Evolutionary conservation across 2,329 filamentous ascomycete species (phyloP).

Genomic region (Sordariomycetes sp.): DNA sequence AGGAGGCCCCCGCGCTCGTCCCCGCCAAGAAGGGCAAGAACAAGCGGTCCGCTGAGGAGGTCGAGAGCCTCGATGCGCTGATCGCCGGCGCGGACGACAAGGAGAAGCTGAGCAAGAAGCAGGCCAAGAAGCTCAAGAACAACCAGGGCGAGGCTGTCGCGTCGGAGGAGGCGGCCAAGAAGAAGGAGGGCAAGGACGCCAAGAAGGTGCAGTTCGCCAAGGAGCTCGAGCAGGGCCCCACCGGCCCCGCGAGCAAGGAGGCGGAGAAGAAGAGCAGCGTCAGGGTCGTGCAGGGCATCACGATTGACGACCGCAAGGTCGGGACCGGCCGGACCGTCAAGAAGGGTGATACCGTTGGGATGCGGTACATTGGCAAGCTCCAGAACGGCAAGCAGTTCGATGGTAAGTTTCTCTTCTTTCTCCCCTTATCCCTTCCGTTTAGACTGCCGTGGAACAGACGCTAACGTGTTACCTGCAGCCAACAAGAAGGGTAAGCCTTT

Average conservation of each 20-base stretch:
- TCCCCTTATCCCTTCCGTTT: background rate
- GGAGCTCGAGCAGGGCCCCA: conserved; percentile 95
- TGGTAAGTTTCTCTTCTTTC: conserved; percentile 48
- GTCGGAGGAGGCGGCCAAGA: conserved; percentile 39
- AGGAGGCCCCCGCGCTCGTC: conserved; percentile 53
- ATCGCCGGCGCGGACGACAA: conserved; percentile 56
- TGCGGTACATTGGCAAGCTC: conserved; percentile 98
- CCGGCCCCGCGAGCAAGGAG: conserved; percentile 44
- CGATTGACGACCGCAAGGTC: conserved; percentile 87
- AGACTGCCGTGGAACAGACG: background rate
- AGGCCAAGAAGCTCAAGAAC: conserved; percentile 97
- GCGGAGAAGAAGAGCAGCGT: conserved; percentile 39
- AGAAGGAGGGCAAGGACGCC: conserved; percentile 49
- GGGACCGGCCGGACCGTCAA: conserved; percentile 77
- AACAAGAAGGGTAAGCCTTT: conserved; percentile 99
- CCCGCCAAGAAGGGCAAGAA: conserved; percentile 65
- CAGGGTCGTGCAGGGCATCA: conserved; percentile 79
- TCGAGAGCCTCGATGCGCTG: conserved; percentile 64
- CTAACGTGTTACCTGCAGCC: conserved; percentile 35
- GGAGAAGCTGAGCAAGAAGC: conserved; percentile 84
- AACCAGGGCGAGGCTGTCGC: conserved; percentile 82
- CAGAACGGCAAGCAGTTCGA: conserved; percentile 92
- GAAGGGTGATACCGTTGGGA: conserved; percentile 78
- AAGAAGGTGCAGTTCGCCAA: conserved; percentile 99
- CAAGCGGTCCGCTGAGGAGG: conserved; percentile 71